Evolutionary conservation across 495 filamentous ascomycete genomes (phyloP).

Genomic region (Aspergillus leporis): DNA sequence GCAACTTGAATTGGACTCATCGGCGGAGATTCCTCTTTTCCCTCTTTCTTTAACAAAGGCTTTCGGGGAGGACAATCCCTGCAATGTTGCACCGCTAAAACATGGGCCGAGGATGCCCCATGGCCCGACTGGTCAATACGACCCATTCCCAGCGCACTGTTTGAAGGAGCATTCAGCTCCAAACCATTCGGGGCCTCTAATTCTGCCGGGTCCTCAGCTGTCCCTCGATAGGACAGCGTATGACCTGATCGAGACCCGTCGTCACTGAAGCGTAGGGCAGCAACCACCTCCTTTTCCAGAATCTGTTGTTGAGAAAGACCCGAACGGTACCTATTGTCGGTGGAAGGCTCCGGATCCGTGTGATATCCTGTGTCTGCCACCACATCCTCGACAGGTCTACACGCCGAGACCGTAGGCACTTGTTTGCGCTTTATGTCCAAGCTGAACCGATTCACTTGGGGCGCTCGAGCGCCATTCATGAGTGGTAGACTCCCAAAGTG

Average conservation of each 20-base stretch:
- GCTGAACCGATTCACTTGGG: slow-evolving; percentile 1
- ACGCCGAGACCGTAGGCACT: background rate
- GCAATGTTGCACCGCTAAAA: background rate
- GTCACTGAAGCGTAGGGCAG: background rate
- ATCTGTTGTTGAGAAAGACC: background rate
- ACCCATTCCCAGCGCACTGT: background rate
- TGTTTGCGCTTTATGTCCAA: slow-evolving; percentile 11
- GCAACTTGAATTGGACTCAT: slow-evolving; percentile 4
- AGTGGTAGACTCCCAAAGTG: slow-evolving; percentile 11
- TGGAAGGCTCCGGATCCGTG: background rate
- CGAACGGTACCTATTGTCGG: background rate
- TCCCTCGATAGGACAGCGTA: background rate
- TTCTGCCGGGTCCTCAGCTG: background rate
- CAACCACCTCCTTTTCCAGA: background rate
- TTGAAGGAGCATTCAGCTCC: background rate
- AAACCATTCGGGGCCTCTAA: background rate
- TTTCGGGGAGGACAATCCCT: slow-evolving; percentile 2
- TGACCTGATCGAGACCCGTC: background rate
- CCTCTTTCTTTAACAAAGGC: background rate
- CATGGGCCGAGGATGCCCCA: background rate
- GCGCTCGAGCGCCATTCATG: background rate
- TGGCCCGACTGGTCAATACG: background rate
- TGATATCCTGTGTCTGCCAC: background rate
- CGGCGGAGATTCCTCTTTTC: background rate
- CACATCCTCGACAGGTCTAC: background rate